These are phyloP conservation scores for Amborella trichopoda DNA, from an alignment of 164 flowering plant species.

Conservation along the genomic window DNA sequence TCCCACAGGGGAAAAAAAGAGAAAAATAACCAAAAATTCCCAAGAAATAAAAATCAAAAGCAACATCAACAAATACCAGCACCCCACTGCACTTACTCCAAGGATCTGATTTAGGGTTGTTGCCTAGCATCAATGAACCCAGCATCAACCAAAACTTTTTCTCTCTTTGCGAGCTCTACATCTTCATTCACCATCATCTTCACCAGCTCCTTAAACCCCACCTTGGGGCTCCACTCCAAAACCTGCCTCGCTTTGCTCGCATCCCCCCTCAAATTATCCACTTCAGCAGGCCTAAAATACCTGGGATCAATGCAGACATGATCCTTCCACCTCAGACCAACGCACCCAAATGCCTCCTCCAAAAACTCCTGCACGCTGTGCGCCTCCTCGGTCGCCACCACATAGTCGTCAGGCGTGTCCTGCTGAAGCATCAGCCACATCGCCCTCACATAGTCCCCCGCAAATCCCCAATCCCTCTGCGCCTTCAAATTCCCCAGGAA, in stretches of 20 bases:
- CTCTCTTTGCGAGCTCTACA: conserved; percentile 80
- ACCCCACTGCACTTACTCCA: too few relatives aligned
- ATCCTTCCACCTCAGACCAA: conserved; percentile 85
- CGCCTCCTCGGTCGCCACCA: conserved; percentile 93
- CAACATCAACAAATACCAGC: too few relatives aligned
- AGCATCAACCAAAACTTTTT: conserved; percentile 97
- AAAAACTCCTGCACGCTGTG: conserved; percentile 91
- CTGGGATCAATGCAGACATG: conserved; percentile 90
- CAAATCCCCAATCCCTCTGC: conserved; percentile 72
- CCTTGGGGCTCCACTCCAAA: conserved; percentile 85
- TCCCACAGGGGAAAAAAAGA: too few relatives aligned
- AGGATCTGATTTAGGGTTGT: conserved; percentile 87
- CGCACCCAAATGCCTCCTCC: conserved; percentile 81
- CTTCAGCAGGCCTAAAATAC: conserved; percentile 90
- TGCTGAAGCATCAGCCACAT: conserved; percentile 99
- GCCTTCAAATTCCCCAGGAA: conserved; percentile 66
- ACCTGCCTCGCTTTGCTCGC: conserved; percentile 68
- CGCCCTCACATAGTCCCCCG: conserved; percentile 84
- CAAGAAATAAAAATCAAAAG: too few relatives aligned
- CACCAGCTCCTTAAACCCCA: conserved; percentile 85
- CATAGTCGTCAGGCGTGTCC: conserved; percentile 87
- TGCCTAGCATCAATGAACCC: conserved; percentile 95
- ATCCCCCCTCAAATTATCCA: conserved; percentile 87
- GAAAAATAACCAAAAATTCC: too few relatives aligned
- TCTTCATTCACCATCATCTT: conserved; percentile 99